Percentiles rank a stretch among this genome's conserved stretches.
phyloP scores from a whole-genome alignment of 257 asterid genomes.

The Lycium barbarum region DNA sequence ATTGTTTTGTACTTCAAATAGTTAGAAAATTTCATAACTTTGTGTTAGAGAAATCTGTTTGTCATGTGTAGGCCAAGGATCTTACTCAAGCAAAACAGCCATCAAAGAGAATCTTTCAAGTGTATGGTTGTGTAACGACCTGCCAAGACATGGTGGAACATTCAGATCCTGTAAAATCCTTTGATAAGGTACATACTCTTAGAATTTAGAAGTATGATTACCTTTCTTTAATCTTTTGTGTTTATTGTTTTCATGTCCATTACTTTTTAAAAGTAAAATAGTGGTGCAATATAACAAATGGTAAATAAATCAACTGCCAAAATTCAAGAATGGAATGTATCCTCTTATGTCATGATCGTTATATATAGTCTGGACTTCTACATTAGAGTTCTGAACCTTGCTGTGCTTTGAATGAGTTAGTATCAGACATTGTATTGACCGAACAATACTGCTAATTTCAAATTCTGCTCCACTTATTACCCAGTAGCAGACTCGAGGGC shows the following conservation, averaged over 20 bases:
- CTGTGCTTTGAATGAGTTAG: neutral
- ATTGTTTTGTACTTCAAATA: neutral
- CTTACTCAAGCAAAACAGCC: conserved; percentile 45
- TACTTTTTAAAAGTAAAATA: neutral
- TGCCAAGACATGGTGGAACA: conserved; percentile 84
- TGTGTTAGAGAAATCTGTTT: conserved; percentile 14
- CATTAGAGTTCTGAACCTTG: neutral
- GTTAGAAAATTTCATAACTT: neutral
- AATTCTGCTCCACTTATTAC: neutral
- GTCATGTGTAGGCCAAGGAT: conserved; percentile 58
- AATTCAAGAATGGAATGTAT: neutral
- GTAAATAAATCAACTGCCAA: neutral
- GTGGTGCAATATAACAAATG: neutral
- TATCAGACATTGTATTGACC: neutral
- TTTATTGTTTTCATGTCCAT: neutral
- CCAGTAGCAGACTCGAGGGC: neutral
- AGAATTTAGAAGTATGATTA: neutral
- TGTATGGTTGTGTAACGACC: conserved; percentile 85
- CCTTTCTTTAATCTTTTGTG: neutral
- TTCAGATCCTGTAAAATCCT: conserved; percentile 61
- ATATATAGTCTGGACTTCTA: neutral
- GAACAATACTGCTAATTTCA: neutral
- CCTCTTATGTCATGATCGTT: neutral
- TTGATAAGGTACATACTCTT: conserved; percentile 67
- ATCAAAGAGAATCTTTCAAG: conserved; percentile 73